phyloP scores from a whole-genome alignment of 2,329 filamentous ascomycete genomes.

The Alternaria sp. region DNA sequence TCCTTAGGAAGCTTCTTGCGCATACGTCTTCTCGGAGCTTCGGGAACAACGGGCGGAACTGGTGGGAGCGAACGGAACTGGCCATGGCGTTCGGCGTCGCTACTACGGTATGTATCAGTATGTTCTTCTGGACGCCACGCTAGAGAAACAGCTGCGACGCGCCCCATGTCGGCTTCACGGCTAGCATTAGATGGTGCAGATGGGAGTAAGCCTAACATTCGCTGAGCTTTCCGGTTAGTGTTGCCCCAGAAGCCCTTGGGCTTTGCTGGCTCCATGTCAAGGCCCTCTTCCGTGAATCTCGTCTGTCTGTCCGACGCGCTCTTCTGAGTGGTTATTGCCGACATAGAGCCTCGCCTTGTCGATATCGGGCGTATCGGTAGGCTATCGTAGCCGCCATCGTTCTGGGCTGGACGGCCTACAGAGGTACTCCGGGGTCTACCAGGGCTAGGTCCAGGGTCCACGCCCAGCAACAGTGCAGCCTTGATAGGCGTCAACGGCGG shows the following conservation, averaged over 20 bases:
- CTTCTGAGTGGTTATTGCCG: constrained; percentile 3
- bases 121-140: not conserved
- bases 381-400: constrained; percentile 6
- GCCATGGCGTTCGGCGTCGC: constrained; percentile 9
- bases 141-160: not conserved
- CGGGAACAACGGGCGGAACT: constrained; percentile 2
- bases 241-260: constrained; percentile 9
- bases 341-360: constrained; percentile 3
- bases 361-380: constrained; percentile 9
- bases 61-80: not conserved
- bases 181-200: constrained; percentile 8
- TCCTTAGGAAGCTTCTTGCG: constrained; percentile 21
- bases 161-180: constrained; percentile 1
- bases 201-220: constrained; percentile 20
- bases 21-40: constrained; percentile 8
- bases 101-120: constrained; percentile 13
- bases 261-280: constrained; percentile 11
- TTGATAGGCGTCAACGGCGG: constrained; percentile 30
- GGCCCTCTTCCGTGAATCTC: constrained; percentile 18
- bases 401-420: not conserved
- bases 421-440: constrained; percentile 1
- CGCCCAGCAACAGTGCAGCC: constrained; percentile 29
- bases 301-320: constrained; percentile 5
- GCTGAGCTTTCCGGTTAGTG: constrained; percentile 18
- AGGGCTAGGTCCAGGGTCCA: constrained; percentile 2